Evolutionary conservation across 1,284 basidiomycete species (phyloP).

Genomic region (Sphagnurus paluster): DNA sequence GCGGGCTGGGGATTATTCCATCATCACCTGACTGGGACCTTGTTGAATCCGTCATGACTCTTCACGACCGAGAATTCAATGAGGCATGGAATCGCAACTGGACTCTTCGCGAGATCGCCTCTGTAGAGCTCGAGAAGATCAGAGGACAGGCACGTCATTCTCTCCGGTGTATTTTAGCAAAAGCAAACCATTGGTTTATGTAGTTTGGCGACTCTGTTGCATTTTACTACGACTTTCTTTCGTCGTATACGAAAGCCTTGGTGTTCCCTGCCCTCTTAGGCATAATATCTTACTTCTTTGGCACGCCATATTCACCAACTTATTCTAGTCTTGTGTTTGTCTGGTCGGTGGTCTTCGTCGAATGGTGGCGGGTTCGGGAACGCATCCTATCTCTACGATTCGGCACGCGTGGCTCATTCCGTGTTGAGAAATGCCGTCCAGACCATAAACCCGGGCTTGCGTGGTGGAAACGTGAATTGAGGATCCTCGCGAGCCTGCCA

Average conservation of each 20-base stretch:
- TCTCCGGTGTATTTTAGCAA: not conserved
- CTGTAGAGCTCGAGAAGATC: constrained; percentile 59
- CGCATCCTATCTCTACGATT: constrained; percentile 78
- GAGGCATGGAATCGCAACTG: constrained; percentile 70
- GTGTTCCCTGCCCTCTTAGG: constrained; percentile 69
- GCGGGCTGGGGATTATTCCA: constrained; percentile 79
- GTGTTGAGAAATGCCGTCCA: constrained; percentile 75
- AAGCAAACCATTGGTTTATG: no score
- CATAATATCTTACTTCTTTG: constrained; percentile 60
- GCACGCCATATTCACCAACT: constrained; percentile 70
- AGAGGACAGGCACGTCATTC: constrained; percentile 51
- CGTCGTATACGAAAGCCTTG: constrained; percentile 79
- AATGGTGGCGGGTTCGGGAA: constrained; percentile 87
- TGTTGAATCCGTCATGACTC: constrained; percentile 75
- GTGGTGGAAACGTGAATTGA: constrained; percentile 79
- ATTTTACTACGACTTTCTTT: constrained; percentile 90
- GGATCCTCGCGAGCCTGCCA: constrained; percentile 77
- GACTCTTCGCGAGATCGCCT: constrained; percentile 60
- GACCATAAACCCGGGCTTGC: constrained; percentile 59
- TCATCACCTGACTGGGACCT: constrained; percentile 72
- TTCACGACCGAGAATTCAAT: constrained; percentile 85
- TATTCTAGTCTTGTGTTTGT: constrained; percentile 77
- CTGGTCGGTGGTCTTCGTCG: constrained; percentile 86
- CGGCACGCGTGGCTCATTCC: constrained; percentile 75
- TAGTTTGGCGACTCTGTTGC: constrained; percentile 87